Evolutionary conservation across 805 yeast genomes (phyloP), one percentile per base, ranked within the genome.

Genomic region (Cyberlindnera xylosilytica): DNA sequence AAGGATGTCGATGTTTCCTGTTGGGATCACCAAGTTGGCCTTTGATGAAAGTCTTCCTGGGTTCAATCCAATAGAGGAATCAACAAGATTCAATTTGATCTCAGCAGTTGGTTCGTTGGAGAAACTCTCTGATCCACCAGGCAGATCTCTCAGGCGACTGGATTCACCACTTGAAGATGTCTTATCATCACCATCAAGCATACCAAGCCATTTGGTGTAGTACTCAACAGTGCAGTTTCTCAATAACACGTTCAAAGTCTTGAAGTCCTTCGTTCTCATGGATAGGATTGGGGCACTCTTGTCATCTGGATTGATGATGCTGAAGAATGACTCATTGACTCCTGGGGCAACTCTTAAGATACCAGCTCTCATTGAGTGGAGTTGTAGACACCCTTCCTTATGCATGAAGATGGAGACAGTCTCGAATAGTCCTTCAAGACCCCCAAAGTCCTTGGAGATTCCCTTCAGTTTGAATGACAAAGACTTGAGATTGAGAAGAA

Each of bases 41-140:
- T 79, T 79, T n/a, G 83, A 70, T 0, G 54, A 51, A 15, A 87
- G 57, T 41, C 81, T 62, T 8, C 78, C 76, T 0, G 97, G 95
- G 20, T 69, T 73, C 20, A 87, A 55, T 0, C 85, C 85, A 26
- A 87, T 46, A 0, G 77, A 68, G 44, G 83, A 74, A 45, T 84
- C 84, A 11, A 72, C 56, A 12, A 64, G 41, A 36, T 55, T 62
- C 15, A 63, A 18, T 24, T 53, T 52, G 20, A 55, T 11, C 9
- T 51, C 47, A 16, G 44, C 6, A 13, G 36, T 45, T 1, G 50
- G 39, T 2, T 49, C 43, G 13, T 31, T 20, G n/a, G 41, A 34
- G 10, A 41, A 11, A 7, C 35, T 29, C 2, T 39, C 39, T 6
- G 48, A 40, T 22, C 35, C 51, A 8, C 37, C 51, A 8, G 53